Conservation (phyloP, 129 eudicot genomes). For the Flaveria trinervia region DNA sequence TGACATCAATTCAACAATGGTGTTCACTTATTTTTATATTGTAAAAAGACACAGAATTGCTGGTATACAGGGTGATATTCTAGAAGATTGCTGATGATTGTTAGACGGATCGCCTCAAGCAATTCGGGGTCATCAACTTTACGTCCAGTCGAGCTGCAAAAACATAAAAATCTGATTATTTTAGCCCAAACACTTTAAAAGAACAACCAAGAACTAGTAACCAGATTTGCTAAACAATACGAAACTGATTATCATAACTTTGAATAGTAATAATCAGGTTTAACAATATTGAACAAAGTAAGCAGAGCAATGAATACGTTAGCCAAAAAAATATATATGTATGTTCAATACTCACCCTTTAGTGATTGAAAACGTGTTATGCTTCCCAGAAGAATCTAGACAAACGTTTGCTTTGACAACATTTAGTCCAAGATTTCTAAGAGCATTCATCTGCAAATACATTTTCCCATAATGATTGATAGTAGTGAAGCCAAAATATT, state of each 20-base stretch:
- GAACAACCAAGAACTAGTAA: no score
- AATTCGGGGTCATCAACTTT: conserved; percentile 94
- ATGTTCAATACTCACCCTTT: conserved; percentile 61
- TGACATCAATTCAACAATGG: conserved; percentile 3
- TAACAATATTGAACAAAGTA: not conserved
- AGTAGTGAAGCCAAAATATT: not conserved
- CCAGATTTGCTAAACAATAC: no score
- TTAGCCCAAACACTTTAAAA: not conserved
- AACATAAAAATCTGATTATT: not conserved
- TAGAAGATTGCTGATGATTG: conserved; percentile 84
- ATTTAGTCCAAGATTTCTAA: conserved; percentile 86
- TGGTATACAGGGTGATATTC: conserved; percentile 86
- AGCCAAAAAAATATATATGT: not conserved
- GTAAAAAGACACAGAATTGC: not conserved
- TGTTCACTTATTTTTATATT: not conserved
- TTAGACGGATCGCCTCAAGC: conserved; percentile 94
- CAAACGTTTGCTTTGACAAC: conserved; percentile 92
- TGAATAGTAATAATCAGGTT: not conserved
- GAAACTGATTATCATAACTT: not conserved
- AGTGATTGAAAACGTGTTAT: conserved; percentile 84
- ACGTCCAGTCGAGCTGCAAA: conserved; percentile 85
- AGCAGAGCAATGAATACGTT: not conserved
- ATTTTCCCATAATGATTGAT: conserved; percentile 24
- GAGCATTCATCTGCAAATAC: conserved; percentile 77
- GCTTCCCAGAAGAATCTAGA: conserved; percentile 96